phyloP scores from a whole-genome alignment of 1,284 basidiomycete genomes.

The Peniophora sp. region DNA sequence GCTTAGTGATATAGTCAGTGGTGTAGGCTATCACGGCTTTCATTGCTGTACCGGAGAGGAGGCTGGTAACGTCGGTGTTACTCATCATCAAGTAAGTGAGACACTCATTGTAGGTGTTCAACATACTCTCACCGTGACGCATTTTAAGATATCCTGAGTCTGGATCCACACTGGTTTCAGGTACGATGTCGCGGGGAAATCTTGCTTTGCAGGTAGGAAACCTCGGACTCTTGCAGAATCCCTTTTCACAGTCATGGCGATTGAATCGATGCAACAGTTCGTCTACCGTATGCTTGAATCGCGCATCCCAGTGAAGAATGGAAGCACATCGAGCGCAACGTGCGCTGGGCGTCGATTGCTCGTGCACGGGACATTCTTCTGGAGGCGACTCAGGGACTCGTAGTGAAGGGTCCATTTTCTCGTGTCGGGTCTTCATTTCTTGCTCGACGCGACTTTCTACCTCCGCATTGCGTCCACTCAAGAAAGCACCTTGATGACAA shows the following conservation, averaged over 20 bases:
- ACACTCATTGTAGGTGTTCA: conserved; percentile 23
- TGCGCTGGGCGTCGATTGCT: neutral
- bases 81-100: conserved; percentile 25
- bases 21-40: conserved; percentile 29
- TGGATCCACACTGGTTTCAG: conserved; percentile 15
- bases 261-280: conserved; percentile 9
- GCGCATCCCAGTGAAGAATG: conserved; percentile 2
- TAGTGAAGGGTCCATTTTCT: conserved; percentile 2
- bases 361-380: neutral
- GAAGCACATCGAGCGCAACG: neutral
- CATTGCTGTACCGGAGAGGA: conserved; percentile 26
- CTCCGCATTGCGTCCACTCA: conserved; percentile 1
- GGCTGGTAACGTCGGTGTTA: conserved; percentile 27
- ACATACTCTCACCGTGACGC: conserved; percentile 22
- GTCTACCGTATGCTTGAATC: conserved; percentile 8
- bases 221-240: conserved; percentile 2
- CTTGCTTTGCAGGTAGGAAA: conserved; percentile 18
- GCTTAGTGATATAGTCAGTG: conserved; percentile 32
- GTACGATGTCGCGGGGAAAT: conserved; percentile 19
- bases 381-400: neutral
- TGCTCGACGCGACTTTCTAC: neutral
- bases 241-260: conserved; percentile 7
- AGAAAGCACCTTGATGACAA: conserved; percentile 1
- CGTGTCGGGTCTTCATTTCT: neutral
- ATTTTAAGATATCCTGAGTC: conserved; percentile 21